Percentiles rank a stretch among this genome's conserved stretches.
Evolutionary conservation across 345 rosid genomes (phyloP).

Genomic region (Odontarrhena argentea): DNA sequence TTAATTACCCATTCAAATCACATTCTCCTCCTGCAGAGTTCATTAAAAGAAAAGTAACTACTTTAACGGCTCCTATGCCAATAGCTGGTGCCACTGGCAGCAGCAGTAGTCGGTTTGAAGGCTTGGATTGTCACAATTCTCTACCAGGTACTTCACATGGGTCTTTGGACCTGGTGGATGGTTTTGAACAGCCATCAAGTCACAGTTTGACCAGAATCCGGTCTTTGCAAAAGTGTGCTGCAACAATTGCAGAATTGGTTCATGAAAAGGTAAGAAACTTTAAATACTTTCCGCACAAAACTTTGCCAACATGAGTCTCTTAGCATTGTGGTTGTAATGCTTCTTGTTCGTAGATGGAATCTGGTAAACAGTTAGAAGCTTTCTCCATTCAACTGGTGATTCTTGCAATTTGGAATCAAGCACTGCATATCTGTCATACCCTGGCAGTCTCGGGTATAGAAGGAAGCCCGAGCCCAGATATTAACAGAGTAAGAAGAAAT

Average conservation of each 20-base stretch:
- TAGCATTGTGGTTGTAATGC: slow-evolving; percentile 3
- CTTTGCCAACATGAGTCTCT: slow-evolving; percentile 29
- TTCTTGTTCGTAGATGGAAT: slow-evolving; percentile 53
- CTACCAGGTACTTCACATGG: slow-evolving; percentile 82
- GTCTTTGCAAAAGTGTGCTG: slow-evolving; percentile 76
- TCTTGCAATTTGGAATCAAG: slow-evolving; percentile 97
- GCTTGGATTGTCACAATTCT: slow-evolving; percentile 65
- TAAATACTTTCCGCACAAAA: background rate
- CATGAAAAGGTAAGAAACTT: slow-evolving; percentile 57
- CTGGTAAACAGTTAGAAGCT: slow-evolving; percentile 65
- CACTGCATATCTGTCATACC: slow-evolving; percentile 86
- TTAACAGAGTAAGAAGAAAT: slow-evolving; percentile 50
- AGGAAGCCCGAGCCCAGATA: slow-evolving; percentile 73
- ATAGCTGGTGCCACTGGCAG: slow-evolving; percentile 51
- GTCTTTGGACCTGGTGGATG: slow-evolving; percentile 70
- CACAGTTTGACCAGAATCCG: slow-evolving; percentile 72
- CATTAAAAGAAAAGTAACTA: slow-evolving; percentile 35
- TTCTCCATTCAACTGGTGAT: slow-evolving; percentile 91
- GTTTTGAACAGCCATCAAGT: slow-evolving; percentile 72
- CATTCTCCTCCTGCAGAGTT: slow-evolving; percentile 54
- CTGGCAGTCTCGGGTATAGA: slow-evolving; percentile 87
- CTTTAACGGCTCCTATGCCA: slow-evolving; percentile 67
- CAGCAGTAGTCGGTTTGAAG: slow-evolving; percentile 48
- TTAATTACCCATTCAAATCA: slow-evolving; percentile 51
- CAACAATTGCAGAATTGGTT: slow-evolving; percentile 65